phyloP scores from a whole-genome alignment of 148 eudicot genomes.

The Pharnaceum exiguum region DNA sequence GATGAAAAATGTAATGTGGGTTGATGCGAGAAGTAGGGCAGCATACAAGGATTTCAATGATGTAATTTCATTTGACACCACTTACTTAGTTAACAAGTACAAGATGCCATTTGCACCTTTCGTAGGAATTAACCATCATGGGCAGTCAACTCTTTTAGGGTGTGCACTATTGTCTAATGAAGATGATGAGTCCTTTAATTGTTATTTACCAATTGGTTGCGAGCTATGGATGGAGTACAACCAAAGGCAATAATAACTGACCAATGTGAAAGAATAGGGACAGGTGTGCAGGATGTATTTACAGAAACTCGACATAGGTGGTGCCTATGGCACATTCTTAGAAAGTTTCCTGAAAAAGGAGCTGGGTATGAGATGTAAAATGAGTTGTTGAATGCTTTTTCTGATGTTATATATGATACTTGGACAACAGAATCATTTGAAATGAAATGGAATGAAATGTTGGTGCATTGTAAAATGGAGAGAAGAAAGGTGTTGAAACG shows the following conservation, averaged over 20 bases:
- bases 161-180: not conserved
- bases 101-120: not conserved
- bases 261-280: not conserved
- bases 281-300: not conserved
- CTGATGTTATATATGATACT: not conserved
- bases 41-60: not conserved
- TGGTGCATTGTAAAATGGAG: not conserved
- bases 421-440: not conserved
- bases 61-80: constrained; percentile 1
- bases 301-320: not conserved
- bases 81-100: not conserved
- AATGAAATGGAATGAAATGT: not conserved
- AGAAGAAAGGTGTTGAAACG: not conserved
- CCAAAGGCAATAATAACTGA: not conserved
- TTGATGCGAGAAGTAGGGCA: not conserved
- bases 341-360: not conserved
- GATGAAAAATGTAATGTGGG: constrained; percentile 1
- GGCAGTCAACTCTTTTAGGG: not conserved
- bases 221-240: not conserved
- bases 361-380: not conserved
- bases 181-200: not conserved
- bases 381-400: not conserved
- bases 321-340: not conserved
- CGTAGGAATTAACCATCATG: not conserved
- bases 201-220: not conserved